Conservation (phyloP, 2,329 filamentous ascomycete species). For the Penicillium janthinellum region DNA sequence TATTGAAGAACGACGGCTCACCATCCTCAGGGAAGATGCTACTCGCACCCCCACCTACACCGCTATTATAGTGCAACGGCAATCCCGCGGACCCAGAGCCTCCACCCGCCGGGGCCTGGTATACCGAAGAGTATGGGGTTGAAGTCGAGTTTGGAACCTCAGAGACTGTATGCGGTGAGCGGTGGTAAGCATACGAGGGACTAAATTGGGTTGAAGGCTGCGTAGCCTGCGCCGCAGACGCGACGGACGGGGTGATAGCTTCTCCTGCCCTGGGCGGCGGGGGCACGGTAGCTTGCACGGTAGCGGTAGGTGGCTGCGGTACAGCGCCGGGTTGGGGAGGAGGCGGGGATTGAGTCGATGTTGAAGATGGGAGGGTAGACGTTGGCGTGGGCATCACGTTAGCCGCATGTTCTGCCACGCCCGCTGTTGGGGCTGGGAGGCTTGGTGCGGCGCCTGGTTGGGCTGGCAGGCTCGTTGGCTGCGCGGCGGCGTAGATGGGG, state of each 20-base stretch:
- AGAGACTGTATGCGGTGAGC: constrained; percentile 8
- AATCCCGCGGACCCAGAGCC: constrained; percentile 17
- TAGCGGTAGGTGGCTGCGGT: constrained; percentile 13
- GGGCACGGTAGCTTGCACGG: constrained; percentile 15
- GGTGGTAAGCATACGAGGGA: constrained; percentile 21
- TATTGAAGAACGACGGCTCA: constrained; percentile 41
- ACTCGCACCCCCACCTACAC: constrained; percentile 18
- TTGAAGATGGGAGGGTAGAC: constrained; percentile 25
- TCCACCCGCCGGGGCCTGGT: constrained; percentile 21
- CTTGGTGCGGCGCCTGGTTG: constrained; percentile 47
- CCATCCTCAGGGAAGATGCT: constrained; percentile 29
- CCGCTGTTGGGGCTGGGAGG: constrained; percentile 30
- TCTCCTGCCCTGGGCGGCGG: constrained; percentile 26
- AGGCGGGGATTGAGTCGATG: constrained; percentile 38
- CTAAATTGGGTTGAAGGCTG: constrained; percentile 31
- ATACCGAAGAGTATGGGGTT: constrained; percentile 31
- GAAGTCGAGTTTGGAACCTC: constrained; percentile 28
- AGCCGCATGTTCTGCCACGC: constrained; percentile 1
- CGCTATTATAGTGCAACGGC: constrained; percentile 15
- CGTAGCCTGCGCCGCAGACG: constrained; percentile 14
- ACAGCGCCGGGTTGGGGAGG: constrained; percentile 43
- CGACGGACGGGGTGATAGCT: background rate
- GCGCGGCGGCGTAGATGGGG: constrained; percentile 29
- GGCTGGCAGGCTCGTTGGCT: constrained; percentile 25
- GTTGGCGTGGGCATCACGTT: constrained; percentile 27